Evolutionary conservation across 495 filamentous ascomycete species (phyloP).

Genomic region (Hypoxylon lienhwacheense): DNA sequence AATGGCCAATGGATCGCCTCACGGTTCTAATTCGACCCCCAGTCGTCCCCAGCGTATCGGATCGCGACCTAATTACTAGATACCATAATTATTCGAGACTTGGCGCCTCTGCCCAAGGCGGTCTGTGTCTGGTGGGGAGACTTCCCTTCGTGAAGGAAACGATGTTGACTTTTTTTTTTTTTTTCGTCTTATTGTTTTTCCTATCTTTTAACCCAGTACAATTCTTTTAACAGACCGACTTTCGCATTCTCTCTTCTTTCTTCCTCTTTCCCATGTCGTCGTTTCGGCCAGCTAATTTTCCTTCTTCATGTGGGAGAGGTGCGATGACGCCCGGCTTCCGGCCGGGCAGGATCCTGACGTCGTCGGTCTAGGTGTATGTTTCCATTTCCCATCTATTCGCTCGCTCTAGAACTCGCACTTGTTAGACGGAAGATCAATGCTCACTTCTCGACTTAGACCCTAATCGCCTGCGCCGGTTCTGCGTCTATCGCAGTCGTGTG

Average conservation of each 20-base stretch:
- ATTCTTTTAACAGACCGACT: constrained; percentile 14
- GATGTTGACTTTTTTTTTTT: constrained; percentile 2
- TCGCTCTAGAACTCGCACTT: too few species aligned
- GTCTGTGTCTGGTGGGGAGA: constrained; percentile 30
- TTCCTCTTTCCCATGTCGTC: constrained; percentile 29
- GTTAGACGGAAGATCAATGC: not conserved
- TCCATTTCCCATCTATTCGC: not conserved
- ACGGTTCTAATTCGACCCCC: constrained; percentile 23
- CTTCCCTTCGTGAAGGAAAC: constrained; percentile 8
- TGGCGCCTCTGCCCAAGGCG: constrained; percentile 29
- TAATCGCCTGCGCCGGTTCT: constrained; percentile 33
- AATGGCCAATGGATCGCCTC: constrained; percentile 32
- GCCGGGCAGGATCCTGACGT: constrained; percentile 33
- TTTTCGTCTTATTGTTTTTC: constrained; percentile 7
- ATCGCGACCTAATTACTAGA: constrained; percentile 25
- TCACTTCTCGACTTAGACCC: constrained; percentile 21
- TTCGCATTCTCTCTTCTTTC: constrained; percentile 3
- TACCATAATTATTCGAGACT: constrained; percentile 27
- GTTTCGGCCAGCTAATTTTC: constrained; percentile 25
- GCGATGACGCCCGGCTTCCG: constrained; percentile 31
- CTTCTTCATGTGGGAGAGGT: constrained; percentile 34
- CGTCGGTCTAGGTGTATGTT: constrained; percentile 31
- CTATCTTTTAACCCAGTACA: too few species aligned
- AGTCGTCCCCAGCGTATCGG: constrained; percentile 33
- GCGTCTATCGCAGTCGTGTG: constrained; percentile 29